Evolutionary conservation across 2,329 filamentous ascomycete species (phyloP).

Genomic region (Didymella lethalis): DNA sequence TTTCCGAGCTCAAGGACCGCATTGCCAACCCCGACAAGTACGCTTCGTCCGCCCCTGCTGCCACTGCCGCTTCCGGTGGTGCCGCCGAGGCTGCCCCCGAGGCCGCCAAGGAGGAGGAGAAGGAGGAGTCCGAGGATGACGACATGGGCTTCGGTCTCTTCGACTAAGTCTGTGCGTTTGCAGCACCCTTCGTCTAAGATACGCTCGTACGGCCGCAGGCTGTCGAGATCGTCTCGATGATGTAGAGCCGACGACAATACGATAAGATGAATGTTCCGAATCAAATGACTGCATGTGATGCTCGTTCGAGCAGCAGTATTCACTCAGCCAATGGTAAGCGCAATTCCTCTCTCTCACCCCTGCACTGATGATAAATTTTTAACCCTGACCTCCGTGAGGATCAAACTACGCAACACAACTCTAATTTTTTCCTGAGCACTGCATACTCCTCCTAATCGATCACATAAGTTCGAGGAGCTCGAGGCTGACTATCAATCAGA

Average conservation of each 20-base stretch:
- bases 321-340: constrained; percentile 47
- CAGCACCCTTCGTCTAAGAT: constrained; percentile 31
- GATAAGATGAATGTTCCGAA: constrained; percentile 42
- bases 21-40: constrained; percentile 99
- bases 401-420: constrained; percentile 66
- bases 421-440: constrained; percentile 74
- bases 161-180: constrained; percentile 54
- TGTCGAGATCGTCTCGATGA: constrained; percentile 39
- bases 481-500: constrained; percentile 37
- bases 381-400: constrained; percentile 69
- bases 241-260: constrained; percentile 47
- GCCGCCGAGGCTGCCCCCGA: constrained; percentile 36
- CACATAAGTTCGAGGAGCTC: constrained; percentile 2
- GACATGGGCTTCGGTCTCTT: constrained; percentile 64
- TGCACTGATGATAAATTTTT: constrained; percentile 71
- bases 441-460: constrained; percentile 11
- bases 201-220: constrained; percentile 29
- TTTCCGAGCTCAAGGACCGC: constrained; percentile 98
- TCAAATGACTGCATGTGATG: constrained; percentile 34
- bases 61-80: constrained; percentile 55
- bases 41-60: constrained; percentile 78
- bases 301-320: constrained; percentile 27
- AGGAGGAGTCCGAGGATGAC: constrained; percentile 65
- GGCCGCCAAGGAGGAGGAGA: constrained; percentile 59
- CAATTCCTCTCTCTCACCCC: constrained; percentile 9